Evolutionary conservation across 2,329 filamentous ascomycete genomes (phyloP).

Genomic region (Sclerotiophoma versabilis): DNA sequence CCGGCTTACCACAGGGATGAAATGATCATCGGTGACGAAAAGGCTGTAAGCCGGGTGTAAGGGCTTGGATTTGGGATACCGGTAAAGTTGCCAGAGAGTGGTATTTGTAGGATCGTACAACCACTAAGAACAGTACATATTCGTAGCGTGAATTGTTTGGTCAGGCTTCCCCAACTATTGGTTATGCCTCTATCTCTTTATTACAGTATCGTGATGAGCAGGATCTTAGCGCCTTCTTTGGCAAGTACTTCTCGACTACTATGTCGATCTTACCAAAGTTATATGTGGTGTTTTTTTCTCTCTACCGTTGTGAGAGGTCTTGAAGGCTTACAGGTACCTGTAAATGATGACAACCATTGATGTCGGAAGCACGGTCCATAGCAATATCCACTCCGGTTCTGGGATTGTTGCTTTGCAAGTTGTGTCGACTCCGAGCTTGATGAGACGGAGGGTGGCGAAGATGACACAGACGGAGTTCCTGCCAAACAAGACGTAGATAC

Average conservation of each 20-base stretch:
- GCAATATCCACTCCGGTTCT: constrained; percentile 42
- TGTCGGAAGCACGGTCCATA: constrained; percentile 47
- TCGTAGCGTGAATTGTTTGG: not conserved
- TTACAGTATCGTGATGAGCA: not conserved
- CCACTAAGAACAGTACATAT: not conserved
- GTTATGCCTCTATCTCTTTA: not conserved
- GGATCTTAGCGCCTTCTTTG: not conserved
- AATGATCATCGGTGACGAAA: constrained; percentile 24
- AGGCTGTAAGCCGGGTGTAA: constrained; percentile 8
- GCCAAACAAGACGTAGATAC: constrained; percentile 37
- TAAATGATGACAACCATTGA: constrained; percentile 35
- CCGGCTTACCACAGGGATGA: constrained; percentile 8
- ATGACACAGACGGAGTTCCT: constrained; percentile 28
- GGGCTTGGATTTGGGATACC: not conserved
- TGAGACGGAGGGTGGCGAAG: constrained; percentile 33
- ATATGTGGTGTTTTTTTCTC: not conserved
- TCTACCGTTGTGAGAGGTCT: not conserved
- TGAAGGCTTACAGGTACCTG: not conserved
- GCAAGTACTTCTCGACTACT: not conserved
- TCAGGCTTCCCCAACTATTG: not conserved
- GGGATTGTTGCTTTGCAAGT: constrained; percentile 29
- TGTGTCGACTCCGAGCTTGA: constrained; percentile 40
- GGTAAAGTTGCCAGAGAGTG: not conserved
- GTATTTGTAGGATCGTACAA: not conserved
- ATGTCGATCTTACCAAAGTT: not conserved